Conservation (phyloP, 2,329 filamentous ascomycete genomes). For the Cladosporium phlei region DNA sequence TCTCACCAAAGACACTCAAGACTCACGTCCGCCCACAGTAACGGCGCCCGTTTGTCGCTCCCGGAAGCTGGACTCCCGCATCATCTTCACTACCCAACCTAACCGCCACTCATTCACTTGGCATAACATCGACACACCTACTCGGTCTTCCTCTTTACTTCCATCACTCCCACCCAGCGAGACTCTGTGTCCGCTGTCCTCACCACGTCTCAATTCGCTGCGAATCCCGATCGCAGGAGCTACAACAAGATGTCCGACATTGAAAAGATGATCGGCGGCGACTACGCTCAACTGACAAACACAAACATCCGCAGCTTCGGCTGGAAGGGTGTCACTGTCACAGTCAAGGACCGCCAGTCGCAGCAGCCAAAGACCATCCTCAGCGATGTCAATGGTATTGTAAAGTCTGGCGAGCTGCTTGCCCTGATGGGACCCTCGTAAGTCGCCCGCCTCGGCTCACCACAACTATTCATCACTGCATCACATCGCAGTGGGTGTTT, state of each 20-base stretch:
- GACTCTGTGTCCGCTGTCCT: conserved; percentile 10
- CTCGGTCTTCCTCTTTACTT: background rate
- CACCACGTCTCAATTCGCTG: conserved; percentile 15
- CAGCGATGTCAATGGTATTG: conserved; percentile 57
- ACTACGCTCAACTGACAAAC: conserved; percentile 57
- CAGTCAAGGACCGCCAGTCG: conserved; percentile 65
- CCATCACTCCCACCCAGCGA: background rate
- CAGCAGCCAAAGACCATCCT: conserved; percentile 61
- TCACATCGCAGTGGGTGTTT: no score
- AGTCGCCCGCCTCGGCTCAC: conserved; percentile 21
- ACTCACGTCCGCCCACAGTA: conserved; percentile 7
- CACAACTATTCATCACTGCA: no score
- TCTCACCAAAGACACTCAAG: no score
- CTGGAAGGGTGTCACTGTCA: conserved; percentile 65
- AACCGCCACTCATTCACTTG: conserved; percentile 1
- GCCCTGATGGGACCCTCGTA: conserved; percentile 75
- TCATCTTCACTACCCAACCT: background rate
- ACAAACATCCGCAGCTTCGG: conserved; percentile 58
- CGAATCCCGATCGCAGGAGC: conserved; percentile 28
- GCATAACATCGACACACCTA: background rate
- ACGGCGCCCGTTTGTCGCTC: conserved; percentile 9
- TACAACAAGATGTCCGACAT: conserved; percentile 40
- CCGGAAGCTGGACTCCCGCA: conserved; percentile 14
- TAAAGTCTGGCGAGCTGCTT: conserved; percentile 66
- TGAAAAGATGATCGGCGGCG: conserved; percentile 42